Percentiles rank a stretch among this genome's conserved stretches.
Evolutionary conservation across 2,329 filamentous ascomycete genomes (phyloP).

Genomic region (Colletotrichum coccodes): DNA sequence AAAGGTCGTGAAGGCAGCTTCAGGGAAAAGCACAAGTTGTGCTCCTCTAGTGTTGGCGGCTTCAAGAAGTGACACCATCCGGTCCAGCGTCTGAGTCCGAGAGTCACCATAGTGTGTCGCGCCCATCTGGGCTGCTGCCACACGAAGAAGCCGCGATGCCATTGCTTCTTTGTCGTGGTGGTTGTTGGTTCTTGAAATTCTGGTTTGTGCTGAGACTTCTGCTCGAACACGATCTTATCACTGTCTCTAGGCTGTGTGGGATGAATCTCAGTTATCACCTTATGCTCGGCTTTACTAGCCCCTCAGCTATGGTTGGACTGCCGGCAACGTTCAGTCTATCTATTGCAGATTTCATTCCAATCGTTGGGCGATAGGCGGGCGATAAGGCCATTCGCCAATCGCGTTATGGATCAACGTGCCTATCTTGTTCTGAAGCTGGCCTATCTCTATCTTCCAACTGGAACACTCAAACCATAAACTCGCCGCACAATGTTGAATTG

Average conservation of each 20-base stretch:
- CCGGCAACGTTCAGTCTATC: background rate
- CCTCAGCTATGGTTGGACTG: background rate
- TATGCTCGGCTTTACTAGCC: background rate
- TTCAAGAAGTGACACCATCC: slow-evolving; percentile 60
- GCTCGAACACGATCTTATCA: background rate
- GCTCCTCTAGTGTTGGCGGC: slow-evolving; percentile 54
- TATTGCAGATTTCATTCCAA: background rate
- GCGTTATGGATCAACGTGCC: background rate
- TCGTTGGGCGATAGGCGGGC: slow-evolving; percentile 6
- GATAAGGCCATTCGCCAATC: slow-evolving; percentile 11
- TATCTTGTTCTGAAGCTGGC: slow-evolving; percentile 15
- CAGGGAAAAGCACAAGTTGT: slow-evolving; percentile 63
- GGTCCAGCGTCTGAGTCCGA: slow-evolving; percentile 51
- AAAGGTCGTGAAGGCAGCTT: slow-evolving; percentile 66
- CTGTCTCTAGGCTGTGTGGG: too few relatives aligned
- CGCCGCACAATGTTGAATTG: background rate
- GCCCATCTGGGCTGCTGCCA: slow-evolving; percentile 67
- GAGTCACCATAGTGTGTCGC: slow-evolving; percentile 49
- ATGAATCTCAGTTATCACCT: background rate
- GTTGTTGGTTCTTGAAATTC: background rate
- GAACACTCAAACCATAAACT: background rate
- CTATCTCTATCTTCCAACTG: slow-evolving; percentile 7
- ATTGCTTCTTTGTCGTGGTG: background rate
- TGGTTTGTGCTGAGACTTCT: background rate
- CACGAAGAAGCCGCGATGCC: slow-evolving; percentile 26